These are phyloP conservation scores for Kwoniella heveanensis DNA, from an alignment of 768 basidiomycete species.

Conservation along the genomic window DNA sequence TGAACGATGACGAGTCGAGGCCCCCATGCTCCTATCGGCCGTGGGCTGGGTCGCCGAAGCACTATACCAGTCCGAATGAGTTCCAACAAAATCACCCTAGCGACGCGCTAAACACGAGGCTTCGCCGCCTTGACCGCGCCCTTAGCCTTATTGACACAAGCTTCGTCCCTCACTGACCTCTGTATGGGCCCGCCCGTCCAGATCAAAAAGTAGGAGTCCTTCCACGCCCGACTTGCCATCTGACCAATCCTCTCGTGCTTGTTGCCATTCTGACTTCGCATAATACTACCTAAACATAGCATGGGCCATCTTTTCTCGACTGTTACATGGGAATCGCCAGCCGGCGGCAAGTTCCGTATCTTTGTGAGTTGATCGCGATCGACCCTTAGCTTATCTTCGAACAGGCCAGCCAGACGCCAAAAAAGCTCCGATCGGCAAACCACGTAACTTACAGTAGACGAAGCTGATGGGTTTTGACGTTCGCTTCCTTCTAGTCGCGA, in stretches of 20 bases:
- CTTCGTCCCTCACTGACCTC: neutral
- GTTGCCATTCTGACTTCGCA: no score
- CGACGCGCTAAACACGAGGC: neutral
- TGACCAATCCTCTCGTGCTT: neutral
- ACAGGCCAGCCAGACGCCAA: no score
- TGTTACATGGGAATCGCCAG: slow-evolving; percentile 15
- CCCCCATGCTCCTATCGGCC: no score
- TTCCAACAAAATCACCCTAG: neutral
- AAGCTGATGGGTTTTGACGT: no score
- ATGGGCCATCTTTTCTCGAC: slow-evolving; percentile 17
- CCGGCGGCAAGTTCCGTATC: slow-evolving; percentile 16
- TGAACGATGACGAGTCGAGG: no score
- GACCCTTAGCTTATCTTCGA: neutral
- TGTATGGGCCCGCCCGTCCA: neutral
- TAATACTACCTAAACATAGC: no score
- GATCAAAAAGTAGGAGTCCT: neutral
- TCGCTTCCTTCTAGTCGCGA: slow-evolving; percentile 5
- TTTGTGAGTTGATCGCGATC: slow-evolving; percentile 9
- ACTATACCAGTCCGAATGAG: no score
- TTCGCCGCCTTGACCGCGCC: neutral
- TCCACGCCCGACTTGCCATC: neutral
- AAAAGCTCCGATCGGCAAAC: neutral
- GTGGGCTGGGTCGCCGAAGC: no score
- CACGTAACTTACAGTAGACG: no score
- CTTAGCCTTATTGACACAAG: neutral